Evolutionary conservation across 2,329 filamentous ascomycete genomes (phyloP), one percentile per base, ranked within the genome.

Genomic region (Stemphylium vesicarium): DNA sequence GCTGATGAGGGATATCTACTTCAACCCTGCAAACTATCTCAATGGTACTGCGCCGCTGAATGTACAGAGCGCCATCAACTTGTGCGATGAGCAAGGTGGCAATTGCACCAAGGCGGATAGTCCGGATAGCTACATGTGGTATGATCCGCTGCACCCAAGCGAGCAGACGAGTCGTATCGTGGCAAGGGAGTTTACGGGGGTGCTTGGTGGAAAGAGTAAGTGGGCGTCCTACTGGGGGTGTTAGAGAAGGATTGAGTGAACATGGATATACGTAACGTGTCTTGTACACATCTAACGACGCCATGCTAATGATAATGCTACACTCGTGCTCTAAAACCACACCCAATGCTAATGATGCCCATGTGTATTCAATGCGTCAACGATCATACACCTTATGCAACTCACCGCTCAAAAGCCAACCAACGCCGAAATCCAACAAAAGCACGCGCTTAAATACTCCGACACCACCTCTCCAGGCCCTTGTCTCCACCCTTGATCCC

Each of bases 391-490:
- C 22, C 22, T 24, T 24, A 6, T 7, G 7, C 22, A 8, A 5
- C 11, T 2, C 7, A 12, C 12, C 15, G 4, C 20, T 29, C 15
- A n/a, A 11, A 35, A 6, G 4, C 35, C 10, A 37, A 37, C 3
- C 20, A 29, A 18, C 13, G 3, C 32, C n/a, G 7, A 29, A 11
- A 13, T 36, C 9, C 8, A 29, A 36, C 15, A 6, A 32, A 11
- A 43, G 4, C n/a, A 10, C 18, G 37, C 15, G 5, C 37, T 47
- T 32, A 59, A 31, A 60, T 51, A 47, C 57, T 60, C 26, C 50
- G 83, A 78, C 91, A 95, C 91, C 91, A 95, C 69, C 85, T 87
- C 32, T 82, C 82, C 80, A 91, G 77, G 22, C 87, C 83, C 53
- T 74, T 64, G 38, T 81, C 80, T 20, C 77, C 56, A n/a, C 75